phyloP scores from a whole-genome alignment of 2,329 filamentous ascomycete genomes.

The Hansfordia pulvinata region DNA sequence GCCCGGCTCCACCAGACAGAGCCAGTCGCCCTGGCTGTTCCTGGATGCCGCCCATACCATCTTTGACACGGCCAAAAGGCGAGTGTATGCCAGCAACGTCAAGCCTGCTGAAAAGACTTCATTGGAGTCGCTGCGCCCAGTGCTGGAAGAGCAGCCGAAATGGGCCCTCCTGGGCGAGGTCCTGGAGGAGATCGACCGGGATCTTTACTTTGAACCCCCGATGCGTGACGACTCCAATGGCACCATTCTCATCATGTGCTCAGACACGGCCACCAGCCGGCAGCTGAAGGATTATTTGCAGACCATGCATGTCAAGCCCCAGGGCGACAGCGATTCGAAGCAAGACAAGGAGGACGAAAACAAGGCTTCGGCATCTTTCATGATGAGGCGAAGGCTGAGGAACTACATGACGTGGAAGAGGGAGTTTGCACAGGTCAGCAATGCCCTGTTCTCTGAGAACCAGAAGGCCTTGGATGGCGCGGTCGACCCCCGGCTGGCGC shows the following conservation, averaged over 20 bases:
- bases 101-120: conserved; percentile 32
- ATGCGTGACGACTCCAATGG: conserved; percentile 74
- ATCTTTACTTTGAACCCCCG: conserved; percentile 70
- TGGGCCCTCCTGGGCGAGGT: conserved; percentile 85
- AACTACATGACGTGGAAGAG: conserved; percentile 85
- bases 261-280: conserved; percentile 70
- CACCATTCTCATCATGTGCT: conserved; percentile 93
- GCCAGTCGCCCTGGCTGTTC: conserved; percentile 91
- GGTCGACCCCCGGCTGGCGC: conserved; percentile 37
- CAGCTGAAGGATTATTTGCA: conserved; percentile 87
- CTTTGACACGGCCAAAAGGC: conserved; percentile 75
- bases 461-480: conserved; percentile 61
- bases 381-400: conserved; percentile 80
- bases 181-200: conserved; percentile 82
- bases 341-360: conserved; percentile 32
- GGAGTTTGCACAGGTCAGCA: conserved; percentile 76
- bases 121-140: conserved; percentile 55
- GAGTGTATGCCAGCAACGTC: conserved; percentile 67
- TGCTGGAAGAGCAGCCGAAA: conserved; percentile 90
- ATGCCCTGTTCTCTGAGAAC: conserved; percentile 64
- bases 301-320: conserved; percentile 67
- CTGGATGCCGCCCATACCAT: conserved; percentile 89
- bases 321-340: conserved; percentile 23
- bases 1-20: conserved; percentile 74
- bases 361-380: conserved; percentile 63